Conservation (phyloP, 2,329 filamentous ascomycete genomes). For the Madurella fahalii region DNA sequence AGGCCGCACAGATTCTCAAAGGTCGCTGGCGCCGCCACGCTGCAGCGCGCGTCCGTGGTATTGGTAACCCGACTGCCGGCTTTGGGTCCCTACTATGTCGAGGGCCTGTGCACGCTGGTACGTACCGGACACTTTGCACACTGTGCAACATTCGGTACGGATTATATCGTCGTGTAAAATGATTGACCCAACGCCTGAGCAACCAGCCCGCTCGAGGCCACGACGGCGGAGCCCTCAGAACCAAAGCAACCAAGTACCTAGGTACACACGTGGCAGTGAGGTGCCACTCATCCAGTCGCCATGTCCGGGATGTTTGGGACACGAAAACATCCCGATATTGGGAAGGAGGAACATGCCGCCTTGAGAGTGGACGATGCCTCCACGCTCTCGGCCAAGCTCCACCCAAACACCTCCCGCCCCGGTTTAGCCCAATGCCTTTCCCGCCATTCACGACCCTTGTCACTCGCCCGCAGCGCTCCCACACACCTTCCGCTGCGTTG, state of each 20-base stretch:
- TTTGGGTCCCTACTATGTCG: conserved; percentile 3
- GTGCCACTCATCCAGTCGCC: background rate
- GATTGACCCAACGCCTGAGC: too few relatives aligned
- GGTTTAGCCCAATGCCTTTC: conserved; percentile 7
- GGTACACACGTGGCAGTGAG: too few relatives aligned
- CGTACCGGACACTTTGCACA: background rate
- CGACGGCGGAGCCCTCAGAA: too few relatives aligned
- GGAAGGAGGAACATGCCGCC: conserved; percentile 8
- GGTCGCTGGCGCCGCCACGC: conserved; percentile 2
- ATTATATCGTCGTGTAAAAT: too few relatives aligned
- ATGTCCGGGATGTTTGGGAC: background rate
- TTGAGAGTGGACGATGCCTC: background rate
- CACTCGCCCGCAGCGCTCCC: conserved; percentile 13
- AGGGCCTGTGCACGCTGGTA: conserved; percentile 5
- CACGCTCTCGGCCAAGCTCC: too few relatives aligned
- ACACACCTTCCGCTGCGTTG: conserved; percentile 8
- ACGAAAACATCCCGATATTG: background rate
- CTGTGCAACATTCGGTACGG: too few relatives aligned
- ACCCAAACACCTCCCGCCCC: background rate
- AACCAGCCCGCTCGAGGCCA: too few relatives aligned
- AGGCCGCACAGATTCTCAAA: too few relatives aligned
- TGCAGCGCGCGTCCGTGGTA: conserved; percentile 17
- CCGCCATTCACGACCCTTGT: conserved; percentile 20
- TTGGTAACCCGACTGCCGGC: conserved; percentile 15
- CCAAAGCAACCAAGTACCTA: too few relatives aligned